Percentiles rank a stretch among this genome's conserved stretches.
Conservation (phyloP, 768 basidiomycete species). For the Lactifluus rugatus region DNA sequence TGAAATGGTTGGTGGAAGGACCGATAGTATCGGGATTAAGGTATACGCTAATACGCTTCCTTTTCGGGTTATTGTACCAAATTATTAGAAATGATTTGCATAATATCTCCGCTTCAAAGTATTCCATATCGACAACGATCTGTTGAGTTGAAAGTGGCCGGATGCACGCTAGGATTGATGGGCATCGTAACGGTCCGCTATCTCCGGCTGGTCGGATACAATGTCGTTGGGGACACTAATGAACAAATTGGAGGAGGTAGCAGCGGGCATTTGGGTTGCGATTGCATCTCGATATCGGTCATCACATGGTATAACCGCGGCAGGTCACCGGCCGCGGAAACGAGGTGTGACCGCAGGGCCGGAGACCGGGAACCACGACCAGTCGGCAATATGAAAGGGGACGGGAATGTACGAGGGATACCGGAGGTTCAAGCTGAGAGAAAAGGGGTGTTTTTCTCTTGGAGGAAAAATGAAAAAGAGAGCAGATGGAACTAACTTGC, state of each 20-base stretch:
- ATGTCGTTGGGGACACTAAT: too few relatives aligned
- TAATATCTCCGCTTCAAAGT: background rate
- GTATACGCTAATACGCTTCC: background rate
- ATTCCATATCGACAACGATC: background rate
- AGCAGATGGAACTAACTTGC: background rate
- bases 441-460: background rate
- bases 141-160: background rate
- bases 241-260: too few relatives aligned
- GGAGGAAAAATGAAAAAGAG: too few relatives aligned
- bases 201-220: background rate
- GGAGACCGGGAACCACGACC: background rate
- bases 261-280: background rate
- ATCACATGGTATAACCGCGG: constrained; percentile 6
- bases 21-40: background rate
- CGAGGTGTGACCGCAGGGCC: background rate
- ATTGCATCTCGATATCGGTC: constrained; percentile 8
- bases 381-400: background rate
- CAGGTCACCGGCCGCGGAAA: constrained; percentile 10
- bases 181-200: background rate
- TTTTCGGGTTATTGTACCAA: background rate
- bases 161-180: background rate
- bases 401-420: background rate
- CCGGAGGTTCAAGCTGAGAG: background rate
- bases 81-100: background rate
- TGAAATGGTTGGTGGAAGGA: background rate